Percentiles rank a stretch among this genome's conserved stretches.
Conservation (phyloP, 2,329 filamentous ascomycete species). For the Orbilia javanica region DNA sequence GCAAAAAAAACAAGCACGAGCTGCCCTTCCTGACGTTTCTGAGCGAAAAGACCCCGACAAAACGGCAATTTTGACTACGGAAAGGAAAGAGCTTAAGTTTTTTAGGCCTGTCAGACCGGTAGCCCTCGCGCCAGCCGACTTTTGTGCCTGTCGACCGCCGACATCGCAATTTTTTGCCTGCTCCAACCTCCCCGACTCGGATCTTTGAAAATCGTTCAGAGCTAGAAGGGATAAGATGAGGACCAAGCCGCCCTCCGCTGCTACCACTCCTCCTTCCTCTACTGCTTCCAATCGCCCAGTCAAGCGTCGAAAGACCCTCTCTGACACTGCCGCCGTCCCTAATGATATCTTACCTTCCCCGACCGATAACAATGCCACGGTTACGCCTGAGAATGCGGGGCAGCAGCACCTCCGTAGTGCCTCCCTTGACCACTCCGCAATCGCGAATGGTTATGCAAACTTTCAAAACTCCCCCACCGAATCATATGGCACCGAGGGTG, state of each 20-base stretch:
- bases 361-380: constrained; percentile 45
- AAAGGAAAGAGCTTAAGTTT: constrained; percentile 25
- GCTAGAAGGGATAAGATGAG: constrained; percentile 53
- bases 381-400: constrained; percentile 57
- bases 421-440: constrained; percentile 47
- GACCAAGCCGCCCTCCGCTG: constrained; percentile 55
- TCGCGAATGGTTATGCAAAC: constrained; percentile 47
- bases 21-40: constrained; percentile 33
- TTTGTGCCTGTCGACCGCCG: constrained; percentile 49
- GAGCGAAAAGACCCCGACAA: constrained; percentile 35
- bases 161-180: constrained; percentile 57
- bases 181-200: constrained; percentile 56
- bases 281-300: constrained; percentile 56
- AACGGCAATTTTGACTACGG: constrained; percentile 34
- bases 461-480: constrained; percentile 57
- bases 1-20: constrained; percentile 19
- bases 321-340: constrained; percentile 39
- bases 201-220: constrained; percentile 34
- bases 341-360: constrained; percentile 50
- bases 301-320: constrained; percentile 58
- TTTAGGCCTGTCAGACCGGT: constrained; percentile 23
- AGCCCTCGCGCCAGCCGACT: constrained; percentile 28
- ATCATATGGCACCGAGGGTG: constrained; percentile 56
- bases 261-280: constrained; percentile 57
- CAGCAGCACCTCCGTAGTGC: constrained; percentile 51